A percentile compares a stretch with the other conserved stretches of the same genome.
Conservation (phyloP, 345 rosid genomes). For the Psidium guajava region DNA sequence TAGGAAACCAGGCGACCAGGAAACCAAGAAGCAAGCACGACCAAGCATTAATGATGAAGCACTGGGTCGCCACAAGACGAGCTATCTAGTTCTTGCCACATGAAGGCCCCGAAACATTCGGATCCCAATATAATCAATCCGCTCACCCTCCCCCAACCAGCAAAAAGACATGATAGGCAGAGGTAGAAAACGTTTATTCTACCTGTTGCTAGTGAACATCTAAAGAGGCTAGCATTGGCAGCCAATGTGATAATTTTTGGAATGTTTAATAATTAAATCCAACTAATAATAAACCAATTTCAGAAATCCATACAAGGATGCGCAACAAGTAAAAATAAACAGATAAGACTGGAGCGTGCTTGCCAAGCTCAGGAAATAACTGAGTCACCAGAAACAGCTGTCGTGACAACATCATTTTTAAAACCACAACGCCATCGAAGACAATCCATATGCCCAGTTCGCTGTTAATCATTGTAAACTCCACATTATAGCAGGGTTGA, state of each 20-base stretch:
- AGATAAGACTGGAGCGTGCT: not conserved
- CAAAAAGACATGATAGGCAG: not conserved
- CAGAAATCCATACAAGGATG: not conserved
- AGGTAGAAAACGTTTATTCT: not conserved
- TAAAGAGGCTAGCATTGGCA: not conserved
- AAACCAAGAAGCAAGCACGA: conserved; percentile 5
- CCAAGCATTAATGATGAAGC: not conserved
- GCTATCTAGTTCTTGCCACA: not conserved
- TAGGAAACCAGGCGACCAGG: not conserved
- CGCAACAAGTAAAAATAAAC: not conserved
- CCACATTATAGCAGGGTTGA: not conserved
- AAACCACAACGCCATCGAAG: not conserved
- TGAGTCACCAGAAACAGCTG: not conserved
- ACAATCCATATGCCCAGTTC: not conserved
- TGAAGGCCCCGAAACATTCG: not conserved
- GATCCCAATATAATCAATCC: not conserved
- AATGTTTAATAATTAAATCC: not conserved
- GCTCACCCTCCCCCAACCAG: not conserved
- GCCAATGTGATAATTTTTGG: not conserved
- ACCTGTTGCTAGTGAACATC: not conserved
- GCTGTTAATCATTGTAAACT: not conserved
- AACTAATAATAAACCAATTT: not conserved
- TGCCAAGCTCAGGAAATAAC: not conserved
- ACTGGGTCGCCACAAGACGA: not conserved
- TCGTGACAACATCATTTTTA: not conserved